These are phyloP conservation scores for Stylonectria norvegica DNA, from an alignment of 2,329 filamentous ascomycete genomes.

Conservation along the genomic window DNA sequence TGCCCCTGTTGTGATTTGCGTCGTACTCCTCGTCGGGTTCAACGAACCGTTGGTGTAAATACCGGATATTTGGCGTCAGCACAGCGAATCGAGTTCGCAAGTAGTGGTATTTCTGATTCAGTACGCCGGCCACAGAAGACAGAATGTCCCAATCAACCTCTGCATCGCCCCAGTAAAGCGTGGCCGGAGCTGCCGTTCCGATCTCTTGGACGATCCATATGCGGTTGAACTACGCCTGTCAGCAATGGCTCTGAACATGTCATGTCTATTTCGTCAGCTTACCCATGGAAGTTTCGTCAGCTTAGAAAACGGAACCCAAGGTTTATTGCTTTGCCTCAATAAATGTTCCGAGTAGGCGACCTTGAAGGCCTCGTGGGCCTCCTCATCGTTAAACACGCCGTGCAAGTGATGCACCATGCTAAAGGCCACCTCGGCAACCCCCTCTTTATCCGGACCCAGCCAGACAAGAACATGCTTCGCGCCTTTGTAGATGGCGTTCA, in stretches of 20 bases:
- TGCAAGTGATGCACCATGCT: constrained; percentile 27
- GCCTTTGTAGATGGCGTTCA: constrained; percentile 36
- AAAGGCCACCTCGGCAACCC: constrained; percentile 28
- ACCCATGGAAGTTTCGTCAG: constrained; percentile 34
- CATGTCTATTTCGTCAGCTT: constrained; percentile 9
- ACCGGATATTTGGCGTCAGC: constrained; percentile 33
- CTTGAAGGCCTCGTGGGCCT: constrained; percentile 28
- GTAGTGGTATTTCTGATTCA: constrained; percentile 34
- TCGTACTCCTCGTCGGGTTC: constrained; percentile 28
- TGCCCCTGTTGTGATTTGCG: constrained; percentile 30
- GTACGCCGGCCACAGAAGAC: constrained; percentile 29
- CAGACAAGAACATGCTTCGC: constrained; percentile 34
- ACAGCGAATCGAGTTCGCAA: constrained; percentile 29
- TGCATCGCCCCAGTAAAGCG: constrained; percentile 33
- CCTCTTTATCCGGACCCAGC: constrained; percentile 31
- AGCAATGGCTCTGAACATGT: constrained; percentile 1
- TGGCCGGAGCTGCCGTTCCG: constrained; percentile 32
- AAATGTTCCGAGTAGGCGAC: constrained; percentile 30
- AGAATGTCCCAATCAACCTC: constrained; percentile 33
- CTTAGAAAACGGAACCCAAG: constrained; percentile 33
- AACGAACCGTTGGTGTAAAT: constrained; percentile 32
- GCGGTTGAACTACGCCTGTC: constrained; percentile 29
- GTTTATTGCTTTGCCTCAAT: constrained; percentile 23
- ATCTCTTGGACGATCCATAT: constrained; percentile 39
- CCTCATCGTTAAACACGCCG: constrained; percentile 30